Evolutionary conservation across 163 green algal species (phyloP), one percentile per base, ranked within the genome.

Genomic region (Chlorella variabilis): DNA sequence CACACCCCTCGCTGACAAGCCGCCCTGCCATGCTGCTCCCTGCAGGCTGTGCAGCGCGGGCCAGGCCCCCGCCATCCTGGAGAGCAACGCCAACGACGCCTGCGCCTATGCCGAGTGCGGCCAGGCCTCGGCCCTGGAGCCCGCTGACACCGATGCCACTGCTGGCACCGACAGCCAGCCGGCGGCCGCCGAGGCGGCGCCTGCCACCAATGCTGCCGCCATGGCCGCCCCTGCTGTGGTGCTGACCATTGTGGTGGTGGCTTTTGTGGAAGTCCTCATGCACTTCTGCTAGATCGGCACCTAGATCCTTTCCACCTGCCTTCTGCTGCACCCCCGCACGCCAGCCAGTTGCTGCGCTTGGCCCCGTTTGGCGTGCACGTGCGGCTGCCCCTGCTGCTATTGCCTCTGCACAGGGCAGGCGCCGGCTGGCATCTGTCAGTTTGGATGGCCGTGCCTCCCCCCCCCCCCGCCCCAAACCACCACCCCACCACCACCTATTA

Each of bases 241-340:
- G 18, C 33, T 84, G n/a, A 70, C 75, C 11, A 41, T 78, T 3
- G 1, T 84, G 25, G 34, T 84, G 31, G 74, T 84, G 54, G 77
- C 83, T 0, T 76, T 82, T 38, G 82, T 87, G 31, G 82, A 87
- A 63, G 69, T 77, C 27, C 54, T 87, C 20, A 70, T 87, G 15
- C 54, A 87, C 69, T 82, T 84, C 77, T 87, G 76, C 65, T 87
- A 48, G 71, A 4, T 17, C 38, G 15, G 13, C 3, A 13, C 29
- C 65, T 87, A 48, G 71, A 4, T 17, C 38, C 15, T 20, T 9
- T 20, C 29, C 31, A 29, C 34, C 25, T n/a, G 67, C 65, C 2
- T n/a, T n/a, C 29, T 38, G 29, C 29, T 4, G n/a, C 27, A 38
- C 61, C 27, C 61, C 31, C 36, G 61, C 61, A 69, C 15, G 20